These are phyloP conservation scores for Candida gigantensis DNA, from an alignment of 1,139 yeast genomes.

Conservation along the genomic window DNA sequence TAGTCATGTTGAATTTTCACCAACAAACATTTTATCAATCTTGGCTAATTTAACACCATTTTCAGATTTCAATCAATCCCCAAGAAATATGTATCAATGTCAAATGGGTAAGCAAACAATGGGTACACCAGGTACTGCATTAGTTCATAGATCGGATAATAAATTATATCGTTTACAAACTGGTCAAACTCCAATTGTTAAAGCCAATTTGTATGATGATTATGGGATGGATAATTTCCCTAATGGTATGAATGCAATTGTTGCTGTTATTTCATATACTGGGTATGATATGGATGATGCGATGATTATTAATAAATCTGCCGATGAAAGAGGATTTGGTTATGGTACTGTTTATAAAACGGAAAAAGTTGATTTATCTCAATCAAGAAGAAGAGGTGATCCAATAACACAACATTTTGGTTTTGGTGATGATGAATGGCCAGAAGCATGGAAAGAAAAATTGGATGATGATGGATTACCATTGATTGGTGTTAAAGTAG, in stretches of 20 bases:
- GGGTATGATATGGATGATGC: conserved; percentile 99
- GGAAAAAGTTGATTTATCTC: conserved; percentile 81
- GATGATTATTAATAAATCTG: conserved; percentile 95
- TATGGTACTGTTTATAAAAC: conserved; percentile 96
- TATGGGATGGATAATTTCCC: conserved; percentile 99
- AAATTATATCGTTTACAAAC: conserved; percentile 88
- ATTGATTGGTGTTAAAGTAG: conserved; percentile 78
- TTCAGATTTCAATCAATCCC: conserved; percentile 98
- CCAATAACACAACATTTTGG: conserved; percentile 95
- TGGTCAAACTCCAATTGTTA: conserved; percentile 97
- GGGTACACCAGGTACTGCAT: conserved; percentile 99
- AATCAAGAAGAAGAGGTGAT: conserved; percentile 85
- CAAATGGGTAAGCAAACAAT: conserved; percentile 99
- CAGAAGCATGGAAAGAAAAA: conserved; percentile 83
- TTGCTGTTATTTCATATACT: conserved; percentile 97
- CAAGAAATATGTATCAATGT: conserved; percentile 99
- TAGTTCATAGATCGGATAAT: conserved; percentile 91
- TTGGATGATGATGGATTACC: conserved; percentile 95
- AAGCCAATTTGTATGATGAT: conserved; percentile 90
- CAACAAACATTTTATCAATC: conserved; percentile 91
- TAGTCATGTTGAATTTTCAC: conserved; percentile 91
- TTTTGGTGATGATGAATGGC: conserved; percentile 91
- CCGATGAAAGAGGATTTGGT: conserved; percentile 97
- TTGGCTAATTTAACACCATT: conserved; percentile 96
- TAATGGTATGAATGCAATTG: conserved; percentile 97